Conservation (phyloP, 768 basidiomycete species). For the Guyanaporus albipodus region DNA sequence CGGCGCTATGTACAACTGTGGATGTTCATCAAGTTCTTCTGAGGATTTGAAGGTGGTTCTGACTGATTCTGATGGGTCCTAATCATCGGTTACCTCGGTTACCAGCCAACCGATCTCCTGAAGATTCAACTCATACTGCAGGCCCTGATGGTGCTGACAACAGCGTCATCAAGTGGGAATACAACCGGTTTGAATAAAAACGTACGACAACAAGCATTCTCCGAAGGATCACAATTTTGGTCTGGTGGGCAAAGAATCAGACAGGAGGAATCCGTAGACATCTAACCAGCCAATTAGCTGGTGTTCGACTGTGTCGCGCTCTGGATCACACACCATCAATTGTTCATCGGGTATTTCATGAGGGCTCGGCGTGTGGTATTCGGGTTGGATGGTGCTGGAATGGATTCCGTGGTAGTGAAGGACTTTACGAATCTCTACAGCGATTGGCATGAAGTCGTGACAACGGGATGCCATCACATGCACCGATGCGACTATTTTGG, state of each 20-base stretch:
- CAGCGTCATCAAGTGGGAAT: not conserved
- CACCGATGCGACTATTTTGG: slow-evolving; percentile 91
- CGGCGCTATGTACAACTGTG: slow-evolving; percentile 4
- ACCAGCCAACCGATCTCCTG: no score
- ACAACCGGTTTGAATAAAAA: slow-evolving; percentile 13
- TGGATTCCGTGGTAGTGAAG: slow-evolving; percentile 93
- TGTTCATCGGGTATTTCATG: slow-evolving; percentile 41
- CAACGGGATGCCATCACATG: slow-evolving; percentile 83
- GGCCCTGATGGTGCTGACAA: slow-evolving; percentile 43
- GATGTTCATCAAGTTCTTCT: no score
- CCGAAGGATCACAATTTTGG: slow-evolving; percentile 58
- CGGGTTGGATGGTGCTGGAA: slow-evolving; percentile 91
- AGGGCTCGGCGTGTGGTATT: slow-evolving; percentile 49
- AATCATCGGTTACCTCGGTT: no score
- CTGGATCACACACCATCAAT: slow-evolving; percentile 40
- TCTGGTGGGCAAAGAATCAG: slow-evolving; percentile 71
- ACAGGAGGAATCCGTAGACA: slow-evolving; percentile 53
- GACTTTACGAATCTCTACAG: slow-evolving; percentile 74
- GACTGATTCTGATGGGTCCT: no score
- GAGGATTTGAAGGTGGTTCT: no score
- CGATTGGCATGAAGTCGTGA: slow-evolving; percentile 89
- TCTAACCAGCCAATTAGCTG: slow-evolving; percentile 31
- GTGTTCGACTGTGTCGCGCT: not conserved
- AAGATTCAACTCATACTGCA: slow-evolving; percentile 47
- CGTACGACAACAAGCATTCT: slow-evolving; percentile 82